phyloP scores from a whole-genome alignment of 768 basidiomycete species.

The Boletus tylopilopsis region DNA sequence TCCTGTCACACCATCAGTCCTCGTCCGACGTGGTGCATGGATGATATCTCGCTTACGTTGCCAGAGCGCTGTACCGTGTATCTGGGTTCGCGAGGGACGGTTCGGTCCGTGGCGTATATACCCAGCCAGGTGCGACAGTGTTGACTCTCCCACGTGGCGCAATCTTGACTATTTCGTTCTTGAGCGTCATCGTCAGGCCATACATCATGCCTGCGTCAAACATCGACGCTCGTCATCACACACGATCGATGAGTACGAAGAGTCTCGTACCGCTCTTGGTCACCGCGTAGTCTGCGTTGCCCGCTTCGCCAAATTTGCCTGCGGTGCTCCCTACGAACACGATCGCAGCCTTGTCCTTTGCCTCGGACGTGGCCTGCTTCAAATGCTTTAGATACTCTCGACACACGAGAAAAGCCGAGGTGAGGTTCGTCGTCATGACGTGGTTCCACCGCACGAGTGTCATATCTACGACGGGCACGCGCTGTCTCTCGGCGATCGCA shows the following conservation, averaged over 20 bases:
- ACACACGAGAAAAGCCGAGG: constrained; percentile 63
- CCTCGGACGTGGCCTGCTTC: constrained; percentile 32
- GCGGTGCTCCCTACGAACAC: constrained; percentile 68
- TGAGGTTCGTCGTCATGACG: constrained; percentile 61
- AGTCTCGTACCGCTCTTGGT: constrained; percentile 56
- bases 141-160: constrained; percentile 72
- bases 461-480: constrained; percentile 54
- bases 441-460: constrained; percentile 58
- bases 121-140: constrained; percentile 66
- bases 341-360: constrained; percentile 55
- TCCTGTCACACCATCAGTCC: constrained; percentile 36
- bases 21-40: not conserved
- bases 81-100: constrained; percentile 52
- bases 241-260: not conserved
- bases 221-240: not conserved
- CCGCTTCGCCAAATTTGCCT: constrained; percentile 72
- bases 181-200: constrained; percentile 61
- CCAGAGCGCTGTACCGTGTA: constrained; percentile 55
- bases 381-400: constrained; percentile 55
- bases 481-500: constrained; percentile 43
- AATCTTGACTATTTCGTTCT: constrained; percentile 79
- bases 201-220: constrained; percentile 61
- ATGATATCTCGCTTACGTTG: constrained; percentile 54
- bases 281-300: constrained; percentile 63
- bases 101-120: constrained; percentile 60